Evolutionary conservation across 257 asterid genomes (phyloP), one percentile per base, ranked within the genome.

Genomic region (Gentiana straminea): DNA sequence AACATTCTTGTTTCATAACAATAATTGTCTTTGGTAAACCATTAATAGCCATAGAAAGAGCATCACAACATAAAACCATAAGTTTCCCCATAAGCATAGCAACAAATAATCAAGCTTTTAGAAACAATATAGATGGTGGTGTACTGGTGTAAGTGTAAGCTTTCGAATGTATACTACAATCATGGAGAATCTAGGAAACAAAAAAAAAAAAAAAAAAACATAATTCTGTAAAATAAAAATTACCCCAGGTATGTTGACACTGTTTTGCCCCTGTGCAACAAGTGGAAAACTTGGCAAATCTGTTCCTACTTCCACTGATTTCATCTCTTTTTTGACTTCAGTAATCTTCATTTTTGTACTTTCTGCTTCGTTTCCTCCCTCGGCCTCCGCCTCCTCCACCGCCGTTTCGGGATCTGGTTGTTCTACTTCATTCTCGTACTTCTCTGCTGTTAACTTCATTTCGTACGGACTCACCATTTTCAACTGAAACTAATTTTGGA

Each of bases 231-330:
- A 81, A 67, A 91, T 64, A 56, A 87, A 91, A 68, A 87, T 73
- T 49, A 87, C 84, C 8, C 83, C 80, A n/a, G 82, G 81, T 57
- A 76, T 84, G 33, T 61, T 72, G 50, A 55, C 68, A 33, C 13
- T 49, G 13, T 49, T 51, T 35, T 66, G 58, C n/a, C 78, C 83
- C 60, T 64, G 70, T 2, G 60, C 61, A 46, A 64, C 74, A 33
- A 77, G 67, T 13, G 96, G 95, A 63, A 91, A 75, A 3, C 98
- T 90, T 39, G 94, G 80, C 71, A 78, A 52, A 52, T 81, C 79
- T 58, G 65, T 72, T 33, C 55, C 68, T 43, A 51, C 67, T 52
- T 71, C 52, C 66, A 69, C 86, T 35, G 49, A 59, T 53, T 61
- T 76, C 69, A 70, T 86, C 13, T 64, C 66, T 1, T 70, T 80